A percentile compares a stretch with the other conserved stretches of the same genome.
These are phyloP conservation scores for Hypomyces rosellus DNA, from an alignment of 2,329 filamentous ascomycete species.

Conservation along the genomic window DNA sequence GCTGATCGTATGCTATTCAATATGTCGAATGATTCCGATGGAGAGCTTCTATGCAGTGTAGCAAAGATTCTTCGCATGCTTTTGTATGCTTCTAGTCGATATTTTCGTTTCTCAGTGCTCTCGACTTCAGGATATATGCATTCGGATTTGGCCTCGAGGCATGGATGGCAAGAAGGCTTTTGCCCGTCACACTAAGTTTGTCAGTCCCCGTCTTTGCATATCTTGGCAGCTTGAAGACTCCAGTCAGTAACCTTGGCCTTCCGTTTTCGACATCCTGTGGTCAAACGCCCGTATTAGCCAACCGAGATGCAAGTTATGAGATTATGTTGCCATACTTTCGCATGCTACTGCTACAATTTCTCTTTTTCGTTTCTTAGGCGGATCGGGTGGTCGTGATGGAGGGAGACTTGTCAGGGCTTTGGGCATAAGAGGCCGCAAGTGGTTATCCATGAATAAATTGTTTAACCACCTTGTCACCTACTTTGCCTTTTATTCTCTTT, in stretches of 20 bases:
- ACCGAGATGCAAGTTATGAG: neutral
- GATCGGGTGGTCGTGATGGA: no score
- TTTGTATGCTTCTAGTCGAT: neutral
- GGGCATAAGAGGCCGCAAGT: no score
- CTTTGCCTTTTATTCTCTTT: no score
- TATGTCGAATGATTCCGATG: neutral
- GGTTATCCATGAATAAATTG: no score
- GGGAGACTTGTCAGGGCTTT: no score
- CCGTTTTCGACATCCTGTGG: constrained; percentile 10
- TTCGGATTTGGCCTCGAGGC: neutral
- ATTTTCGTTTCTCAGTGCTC: neutral
- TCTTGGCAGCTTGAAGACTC: neutral
- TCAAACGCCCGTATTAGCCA: neutral
- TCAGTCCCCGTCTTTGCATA: neutral
- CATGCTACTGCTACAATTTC: neutral
- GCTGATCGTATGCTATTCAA: neutral
- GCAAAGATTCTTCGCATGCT: neutral
- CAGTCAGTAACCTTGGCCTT: constrained; percentile 5
- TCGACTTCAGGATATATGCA: neutral
- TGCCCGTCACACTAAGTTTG: constrained; percentile 11
- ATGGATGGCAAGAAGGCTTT: constrained; percentile 2
- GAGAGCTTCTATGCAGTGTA: neutral
- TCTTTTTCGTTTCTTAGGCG: neutral
- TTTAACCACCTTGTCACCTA: no score
- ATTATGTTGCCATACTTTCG: neutral